Base-by-base conservation (phyloP, 352 stramenopile species). In the Pythium pyrilobum region DNA sequence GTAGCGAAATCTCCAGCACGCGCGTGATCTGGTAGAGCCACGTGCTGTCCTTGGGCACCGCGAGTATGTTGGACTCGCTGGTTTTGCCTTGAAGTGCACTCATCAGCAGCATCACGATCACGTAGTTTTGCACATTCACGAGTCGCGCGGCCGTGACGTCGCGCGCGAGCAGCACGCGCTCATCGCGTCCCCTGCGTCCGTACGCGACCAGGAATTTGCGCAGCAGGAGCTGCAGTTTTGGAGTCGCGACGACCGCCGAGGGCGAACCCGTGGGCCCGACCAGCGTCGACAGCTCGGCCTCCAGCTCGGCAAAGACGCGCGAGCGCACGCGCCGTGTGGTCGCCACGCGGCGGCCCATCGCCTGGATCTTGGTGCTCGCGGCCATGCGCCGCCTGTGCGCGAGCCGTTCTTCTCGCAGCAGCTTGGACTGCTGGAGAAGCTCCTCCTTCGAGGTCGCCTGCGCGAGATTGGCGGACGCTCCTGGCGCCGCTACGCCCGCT, bases 81-180 rank as follows among this genome's bases (percentile, higher is more conserved):
- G 46, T 16, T n/a, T 36, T 20, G 16, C 69, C 77, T 25, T 62
- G 63, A n/a, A 82, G 45, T 24, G 69, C 64, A 31, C 70, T 86
- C 50, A 85, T 66, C 7, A 89, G 66, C 53, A 89, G 43, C 58
- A 86, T 72, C 33, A 75, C 69, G 11, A 86, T 62, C 28, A 89
- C 28, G 48, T 85, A 86, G 33, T 80, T 67, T 44, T 85, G 73
- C 18, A 80, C 67, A 48, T 76, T 79, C 1, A 56, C 54, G 51
- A 83, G 61, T 15, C 64, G 65, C 8, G 69, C 33, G 18, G 18
- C 20, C 37, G 48, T 57, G 3, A 45, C 15, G 0, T 60, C 36
- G 20, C 10, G 41, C 11, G 43, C 8, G 3, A 47, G 24, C 15
- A 50, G 10, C 16, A 46, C 8, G 18, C 64, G 47, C 25, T 56